These are phyloP conservation scores for Neolentinus lepideus DNA, from an alignment of 1,284 basidiomycete species.

Conservation along the genomic window DNA sequence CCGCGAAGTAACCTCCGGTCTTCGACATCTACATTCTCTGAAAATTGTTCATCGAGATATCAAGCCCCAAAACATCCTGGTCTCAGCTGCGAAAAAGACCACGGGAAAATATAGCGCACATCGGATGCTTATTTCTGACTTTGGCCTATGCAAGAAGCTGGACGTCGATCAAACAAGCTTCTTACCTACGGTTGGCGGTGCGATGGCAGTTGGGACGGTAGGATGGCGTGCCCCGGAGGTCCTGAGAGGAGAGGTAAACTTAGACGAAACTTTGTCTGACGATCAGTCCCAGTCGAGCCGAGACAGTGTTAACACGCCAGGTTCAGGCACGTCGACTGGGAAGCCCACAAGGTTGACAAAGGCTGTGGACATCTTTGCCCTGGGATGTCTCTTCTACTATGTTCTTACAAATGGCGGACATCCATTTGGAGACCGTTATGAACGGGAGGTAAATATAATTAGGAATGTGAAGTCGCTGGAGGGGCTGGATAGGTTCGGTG, in stretches of 20 bases:
- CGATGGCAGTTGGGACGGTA: conserved; percentile 84
- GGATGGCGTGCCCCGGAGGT: conserved; percentile 96
- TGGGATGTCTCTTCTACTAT: conserved; percentile 93
- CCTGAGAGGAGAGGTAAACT: conserved; percentile 82
- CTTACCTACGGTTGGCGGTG: conserved; percentile 71
- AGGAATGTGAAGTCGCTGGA: conserved; percentile 69
- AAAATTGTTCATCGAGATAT: conserved; percentile 98
- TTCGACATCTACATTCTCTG: conserved; percentile 88
- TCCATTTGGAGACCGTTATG: conserved; percentile 87
- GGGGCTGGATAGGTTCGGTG: conserved; percentile 74
- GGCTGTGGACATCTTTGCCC: conserved; percentile 89
- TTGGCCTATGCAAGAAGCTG: conserved; percentile 89
- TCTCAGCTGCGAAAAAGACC: conserved; percentile 66
- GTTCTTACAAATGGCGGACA: conserved; percentile 83
- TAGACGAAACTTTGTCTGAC: conserved; percentile 69
- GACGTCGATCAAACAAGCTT: conserved; percentile 94
- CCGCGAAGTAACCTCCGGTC: conserved; percentile 80
- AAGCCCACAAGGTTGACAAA: conserved; percentile 75
- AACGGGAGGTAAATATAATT: conserved; percentile 88
- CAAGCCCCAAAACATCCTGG: conserved; percentile 96
- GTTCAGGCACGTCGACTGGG: conserved; percentile 26
- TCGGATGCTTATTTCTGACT: conserved; percentile 92
- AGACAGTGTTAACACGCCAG: conserved; percentile 49
- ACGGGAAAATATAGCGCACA: conserved; percentile 44
- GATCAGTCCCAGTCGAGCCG: conserved; percentile 61